A percentile compares a stretch with the other conserved stretches of the same genome.
These are phyloP conservation scores for Crotalaria pallida DNA, from an alignment of 306 rosid species.

Conservation along the genomic window DNA sequence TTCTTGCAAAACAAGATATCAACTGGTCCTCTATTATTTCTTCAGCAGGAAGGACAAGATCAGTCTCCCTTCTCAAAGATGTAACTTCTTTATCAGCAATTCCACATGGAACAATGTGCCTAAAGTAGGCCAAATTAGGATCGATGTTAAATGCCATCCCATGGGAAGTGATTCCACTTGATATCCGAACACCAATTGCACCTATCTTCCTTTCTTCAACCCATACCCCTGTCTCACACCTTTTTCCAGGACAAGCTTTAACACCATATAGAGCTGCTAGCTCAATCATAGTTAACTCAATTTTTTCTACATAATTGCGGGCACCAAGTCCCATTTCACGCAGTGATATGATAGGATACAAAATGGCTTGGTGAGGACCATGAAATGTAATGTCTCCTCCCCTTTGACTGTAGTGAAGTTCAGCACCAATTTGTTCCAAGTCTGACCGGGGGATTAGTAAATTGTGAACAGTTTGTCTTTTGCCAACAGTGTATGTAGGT, in stretches of 20 bases:
- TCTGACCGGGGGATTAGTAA: conserved; percentile 60
- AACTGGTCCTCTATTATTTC: conserved; percentile 60
- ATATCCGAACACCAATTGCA: conserved; percentile 78
- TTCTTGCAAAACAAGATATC: conserved; percentile 69
- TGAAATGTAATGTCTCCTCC: conserved; percentile 95
- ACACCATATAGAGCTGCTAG: conserved; percentile 64
- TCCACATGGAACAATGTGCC: conserved; percentile 90
- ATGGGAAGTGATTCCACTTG: conserved; percentile 73
- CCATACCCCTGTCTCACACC: conserved; percentile 81
- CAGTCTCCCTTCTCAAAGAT: conserved; percentile 69
- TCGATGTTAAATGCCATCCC: conserved; percentile 89
- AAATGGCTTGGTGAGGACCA: conserved; percentile 82
- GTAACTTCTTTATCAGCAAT: conserved; percentile 73
- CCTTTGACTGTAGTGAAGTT: conserved; percentile 64
- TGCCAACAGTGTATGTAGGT: conserved; percentile 83
- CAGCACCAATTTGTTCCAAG: conserved; percentile 64
- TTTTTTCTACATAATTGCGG: conserved; percentile 67
- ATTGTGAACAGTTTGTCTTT: conserved; percentile 74
- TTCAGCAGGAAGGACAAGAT: conserved; percentile 48
- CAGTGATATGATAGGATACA: conserved; percentile 77
- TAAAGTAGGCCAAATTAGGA: conserved; percentile 73
- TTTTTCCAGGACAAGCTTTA: conserved; percentile 58
- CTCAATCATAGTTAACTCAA: conserved; percentile 77
- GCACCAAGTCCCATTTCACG: conserved; percentile 67
- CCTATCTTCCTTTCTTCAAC: conserved; percentile 90